These are phyloP conservation scores for Pseudotsuga menziesii DNA, from an alignment of 75 land plant genomes.

Conservation along the genomic window DNA sequence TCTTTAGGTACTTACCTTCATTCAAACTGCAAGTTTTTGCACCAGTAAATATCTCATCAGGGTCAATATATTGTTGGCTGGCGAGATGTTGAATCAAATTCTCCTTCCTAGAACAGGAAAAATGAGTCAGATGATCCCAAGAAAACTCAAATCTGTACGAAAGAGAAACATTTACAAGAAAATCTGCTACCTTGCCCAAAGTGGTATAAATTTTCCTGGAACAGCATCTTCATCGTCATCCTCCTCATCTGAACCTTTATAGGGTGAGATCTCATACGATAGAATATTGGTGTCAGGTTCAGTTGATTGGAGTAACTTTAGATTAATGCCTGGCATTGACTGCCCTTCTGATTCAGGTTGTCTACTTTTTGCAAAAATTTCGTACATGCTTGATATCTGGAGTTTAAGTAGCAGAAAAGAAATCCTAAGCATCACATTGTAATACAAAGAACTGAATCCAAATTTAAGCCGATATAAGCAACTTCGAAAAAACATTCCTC, in stretches of 20 bases:
- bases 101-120: conserved; percentile 28
- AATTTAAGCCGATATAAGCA: neutral
- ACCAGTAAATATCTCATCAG: conserved; percentile 37
- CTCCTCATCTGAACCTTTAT: conserved; percentile 64
- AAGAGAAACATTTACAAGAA: conserved; percentile 7
- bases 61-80: conserved; percentile 39
- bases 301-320: neutral
- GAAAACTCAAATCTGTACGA: neutral
- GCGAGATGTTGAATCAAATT: conserved; percentile 26
- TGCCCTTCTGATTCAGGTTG: neutral
- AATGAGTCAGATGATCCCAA: conserved; percentile 1
- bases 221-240: conserved; percentile 53
- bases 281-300: neutral
- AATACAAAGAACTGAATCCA: neutral
- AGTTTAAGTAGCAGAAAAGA: neutral
- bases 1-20: conserved; percentile 28
- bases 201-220: conserved; percentile 48
- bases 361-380: neutral
- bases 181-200: conserved; percentile 68
- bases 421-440: neutral
- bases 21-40: conserved; percentile 42
- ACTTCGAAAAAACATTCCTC: neutral
- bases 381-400: conserved; percentile 1
- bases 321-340: conserved; percentile 6
- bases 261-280: conserved; percentile 79